These are phyloP conservation scores for Beauveria sp. DNA, from an alignment of 2,329 filamentous ascomycete genomes.

Conservation along the genomic window DNA sequence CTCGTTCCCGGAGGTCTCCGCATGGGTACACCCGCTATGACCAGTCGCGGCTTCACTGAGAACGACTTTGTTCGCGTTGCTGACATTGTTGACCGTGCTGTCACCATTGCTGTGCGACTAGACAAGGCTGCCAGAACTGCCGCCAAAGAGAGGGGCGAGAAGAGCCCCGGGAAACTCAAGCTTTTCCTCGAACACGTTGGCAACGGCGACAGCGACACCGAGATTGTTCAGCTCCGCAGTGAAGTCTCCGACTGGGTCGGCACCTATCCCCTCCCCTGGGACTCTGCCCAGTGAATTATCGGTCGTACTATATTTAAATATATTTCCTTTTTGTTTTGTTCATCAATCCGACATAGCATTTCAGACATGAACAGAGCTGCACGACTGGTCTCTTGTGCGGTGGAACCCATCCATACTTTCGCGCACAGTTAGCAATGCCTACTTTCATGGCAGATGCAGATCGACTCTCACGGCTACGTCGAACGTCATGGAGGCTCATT, in stretches of 20 bases:
- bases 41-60: constrained; percentile 83
- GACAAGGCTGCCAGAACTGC: constrained; percentile 64
- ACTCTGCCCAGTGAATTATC: constrained; percentile 26
- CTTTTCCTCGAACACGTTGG: constrained; percentile 62
- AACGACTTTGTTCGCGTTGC: constrained; percentile 83
- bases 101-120: constrained; percentile 68
- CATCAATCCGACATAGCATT: not conserved
- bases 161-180: constrained; percentile 56
- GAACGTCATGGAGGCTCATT: not conserved
- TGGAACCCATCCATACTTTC: not conserved
- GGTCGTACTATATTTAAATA: constrained; percentile 5
- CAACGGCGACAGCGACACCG: constrained; percentile 57
- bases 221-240: constrained; percentile 64
- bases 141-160: constrained; percentile 59
- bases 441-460: not conserved
- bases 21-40: constrained; percentile 96
- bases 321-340: constrained; percentile 2
- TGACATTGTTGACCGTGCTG: constrained; percentile 76
- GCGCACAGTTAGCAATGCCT: not conserved
- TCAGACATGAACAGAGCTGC: not conserved
- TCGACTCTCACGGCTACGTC: constrained; percentile 2
- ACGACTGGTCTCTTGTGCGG: not conserved
- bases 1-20: constrained; percentile 88
- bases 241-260: constrained; percentile 75
- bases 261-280: constrained; percentile 66